Evolutionary conservation across 2,329 filamentous ascomycete species (phyloP), one percentile per base, ranked within the genome.

Genomic region (Hypoxylon sp.): DNA sequence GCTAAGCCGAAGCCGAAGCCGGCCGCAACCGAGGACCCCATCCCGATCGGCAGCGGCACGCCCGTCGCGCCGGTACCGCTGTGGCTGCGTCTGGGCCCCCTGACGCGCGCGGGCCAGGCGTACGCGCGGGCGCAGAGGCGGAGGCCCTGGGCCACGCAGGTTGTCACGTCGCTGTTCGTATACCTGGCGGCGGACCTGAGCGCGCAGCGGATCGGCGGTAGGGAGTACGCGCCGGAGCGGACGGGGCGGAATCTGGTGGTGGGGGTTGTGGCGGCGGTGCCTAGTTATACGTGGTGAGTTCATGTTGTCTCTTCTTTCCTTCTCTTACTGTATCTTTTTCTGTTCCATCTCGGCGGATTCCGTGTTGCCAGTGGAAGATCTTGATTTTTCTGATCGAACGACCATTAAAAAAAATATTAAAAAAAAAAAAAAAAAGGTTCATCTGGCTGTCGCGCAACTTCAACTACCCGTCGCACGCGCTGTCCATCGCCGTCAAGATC

Each of bases 371-470:
- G 4, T 17, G 17, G 24, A 15, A 43, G 6, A 6, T 30, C 17
- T 24, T 56, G 43, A 47, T 10, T 15, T 44, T 37, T 10, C 26
- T 5, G 48, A 19, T 13, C 32, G 32, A n/a, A n/a, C n/a, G n/a
- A n/a, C n/a, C n/a, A n/a, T n/a, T n/a, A n/a, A n/a, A n/a, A n/a
- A n/a, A n/a, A n/a, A n/a, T n/a, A n/a, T n/a, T n/a, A n/a, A n/a
- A n/a, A n/a, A n/a, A n/a, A n/a, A n/a, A n/a, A 11, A 3, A 34
- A 2, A 4, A 34, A 65, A 92, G 90, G 90, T 91, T 92, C 79
- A 82, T 94, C 69, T 96, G 90, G 78, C 85, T 97, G 13, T 89
- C 91, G 43, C 83, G 87, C 62, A 85, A 89, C 78, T 97, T 97
- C 85, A 97, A 97, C 80, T 97, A 92, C 78, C 70, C 87, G 6